Evolutionary conservation across 306 rosid genomes (phyloP), one percentile per base, ranked within the genome.

Genomic region (Acacia crassicarpa): DNA sequence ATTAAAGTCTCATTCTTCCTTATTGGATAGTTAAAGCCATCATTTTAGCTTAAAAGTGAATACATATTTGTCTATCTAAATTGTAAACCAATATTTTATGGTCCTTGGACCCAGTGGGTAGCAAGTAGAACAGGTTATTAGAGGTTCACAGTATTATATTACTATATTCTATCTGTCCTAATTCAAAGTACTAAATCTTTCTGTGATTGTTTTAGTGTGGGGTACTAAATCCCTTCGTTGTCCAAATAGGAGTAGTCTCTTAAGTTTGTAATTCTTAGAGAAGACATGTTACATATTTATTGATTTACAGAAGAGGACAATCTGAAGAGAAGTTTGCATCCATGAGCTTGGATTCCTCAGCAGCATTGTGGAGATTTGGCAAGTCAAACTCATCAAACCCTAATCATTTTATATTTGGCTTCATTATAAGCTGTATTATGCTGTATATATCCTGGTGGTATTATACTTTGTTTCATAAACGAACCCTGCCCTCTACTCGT

Each of bases 301-400:
- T 69, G 20, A 70, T 85, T 75, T 16, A 30, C 96, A 93, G 99
- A 85, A 69, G 78, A 75, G 82, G 89, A 69, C 81, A 85, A 41
- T 89, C 98, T 27, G 74, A 85, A 23, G 90, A 91, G 67, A 83
- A 87, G 65, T 95, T 92, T 79, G 93, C 98, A 48, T 87, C 97
- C 3, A 79, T 92, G 49, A 83, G 92, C 67, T 13, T 91, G 46
- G 87, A 78, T 80, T 74, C 89, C 59, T 79, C 96, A 25, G 58
- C 79, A 12, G 74, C 86, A 16, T 40, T 62, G 12, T 41, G 85
- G 90, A 83, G 84, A 74, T 85, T 85, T 68, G 48, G 70, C 80
- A 79, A 78, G 85, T 83, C 84, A 71, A 82, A 78, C 45, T 78
- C 88, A 40, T 79, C 87, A 35, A 22, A 83, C 33, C 51, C 56